These are phyloP conservation scores for Diaporthe longicolla DNA, from an alignment of 2,329 filamentous ascomycete genomes.

Conservation along the genomic window DNA sequence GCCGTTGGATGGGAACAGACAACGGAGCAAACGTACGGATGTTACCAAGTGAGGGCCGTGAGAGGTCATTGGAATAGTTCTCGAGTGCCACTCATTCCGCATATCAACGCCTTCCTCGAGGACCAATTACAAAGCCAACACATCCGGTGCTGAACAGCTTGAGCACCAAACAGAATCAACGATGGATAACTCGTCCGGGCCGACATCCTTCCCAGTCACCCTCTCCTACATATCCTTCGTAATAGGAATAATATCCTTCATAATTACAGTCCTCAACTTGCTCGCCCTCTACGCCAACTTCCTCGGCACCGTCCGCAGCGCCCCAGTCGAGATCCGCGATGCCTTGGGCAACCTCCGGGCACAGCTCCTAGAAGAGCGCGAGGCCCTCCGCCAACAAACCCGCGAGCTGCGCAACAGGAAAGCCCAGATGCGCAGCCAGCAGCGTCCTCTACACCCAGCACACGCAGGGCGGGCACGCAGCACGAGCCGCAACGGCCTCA, in stretches of 20 bases:
- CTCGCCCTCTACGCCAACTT: slow-evolving; percentile 44
- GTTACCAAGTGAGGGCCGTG: not conserved
- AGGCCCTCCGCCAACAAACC: slow-evolving; percentile 44
- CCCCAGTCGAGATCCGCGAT: slow-evolving; percentile 43
- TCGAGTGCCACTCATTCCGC: slow-evolving; percentile 11
- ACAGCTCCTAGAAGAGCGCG: slow-evolving; percentile 44
- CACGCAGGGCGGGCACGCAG: slow-evolving; percentile 25
- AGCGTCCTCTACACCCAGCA: slow-evolving; percentile 14
- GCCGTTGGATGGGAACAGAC: not conserved
- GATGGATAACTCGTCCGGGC: slow-evolving; percentile 13
- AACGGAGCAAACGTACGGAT: not conserved
- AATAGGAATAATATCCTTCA: slow-evolving; percentile 39
- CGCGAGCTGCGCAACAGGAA: slow-evolving; percentile 41
- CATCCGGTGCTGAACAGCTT: not conserved
- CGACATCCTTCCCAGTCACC: slow-evolving; percentile 20
- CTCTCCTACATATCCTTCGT: slow-evolving; percentile 40
- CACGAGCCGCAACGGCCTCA: slow-evolving; percentile 31
- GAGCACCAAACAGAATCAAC: not conserved
- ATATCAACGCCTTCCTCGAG: slow-evolving; percentile 1
- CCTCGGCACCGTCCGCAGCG: slow-evolving; percentile 42
- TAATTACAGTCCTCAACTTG: slow-evolving; percentile 43
- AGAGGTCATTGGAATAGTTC: not conserved
- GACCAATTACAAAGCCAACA: not conserved
- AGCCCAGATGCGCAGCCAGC: slow-evolving; percentile 9
- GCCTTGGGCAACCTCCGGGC: slow-evolving; percentile 42